Percentiles rank a stretch among this genome's conserved stretches.
Conservation (phyloP, 768 basidiomycete genomes). For the Lentinula sp. region DNA sequence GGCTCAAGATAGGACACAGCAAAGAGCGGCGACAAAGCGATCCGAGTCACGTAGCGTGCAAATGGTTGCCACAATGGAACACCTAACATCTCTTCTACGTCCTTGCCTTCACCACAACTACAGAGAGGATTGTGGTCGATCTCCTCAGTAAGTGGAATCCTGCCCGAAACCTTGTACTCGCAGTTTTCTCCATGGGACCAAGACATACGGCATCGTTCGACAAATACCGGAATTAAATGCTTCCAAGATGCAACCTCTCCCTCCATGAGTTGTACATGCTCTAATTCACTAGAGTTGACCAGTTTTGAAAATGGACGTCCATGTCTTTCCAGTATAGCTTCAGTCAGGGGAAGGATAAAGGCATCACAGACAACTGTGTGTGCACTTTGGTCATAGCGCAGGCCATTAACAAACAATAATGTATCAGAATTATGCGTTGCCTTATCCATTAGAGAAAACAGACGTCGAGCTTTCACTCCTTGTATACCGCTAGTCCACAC, state of each 20-base stretch:
- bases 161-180: slow-evolving; percentile 23
- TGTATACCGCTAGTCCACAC: slow-evolving; percentile 15
- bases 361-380: slow-evolving; percentile 37
- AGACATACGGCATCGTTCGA: slow-evolving; percentile 29
- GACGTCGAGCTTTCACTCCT: slow-evolving; percentile 6
- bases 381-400: slow-evolving; percentile 32
- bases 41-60: slow-evolving; percentile 28
- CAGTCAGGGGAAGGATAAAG: slow-evolving; percentile 28
- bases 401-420: slow-evolving; percentile 27
- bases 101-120: slow-evolving; percentile 32
- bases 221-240: slow-evolving; percentile 29
- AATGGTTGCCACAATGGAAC: slow-evolving; percentile 20
- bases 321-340: slow-evolving; percentile 6
- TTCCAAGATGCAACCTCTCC: slow-evolving; percentile 32
- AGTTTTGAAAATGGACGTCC: slow-evolving; percentile 4
- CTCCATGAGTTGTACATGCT: neutral
- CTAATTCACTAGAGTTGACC: slow-evolving; percentile 3
- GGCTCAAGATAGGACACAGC: slow-evolving; percentile 36
- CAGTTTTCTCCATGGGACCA: slow-evolving; percentile 32
- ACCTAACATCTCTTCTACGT: slow-evolving; percentile 20
- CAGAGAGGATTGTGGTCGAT: slow-evolving; percentile 29
- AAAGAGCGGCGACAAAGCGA: slow-evolving; percentile 36
- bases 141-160: slow-evolving; percentile 24
- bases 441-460: slow-evolving; percentile 17
- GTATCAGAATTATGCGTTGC: slow-evolving; percentile 20